Conservation (phyloP, 208 protist species). For the Wallacemonas sp. region DNA sequence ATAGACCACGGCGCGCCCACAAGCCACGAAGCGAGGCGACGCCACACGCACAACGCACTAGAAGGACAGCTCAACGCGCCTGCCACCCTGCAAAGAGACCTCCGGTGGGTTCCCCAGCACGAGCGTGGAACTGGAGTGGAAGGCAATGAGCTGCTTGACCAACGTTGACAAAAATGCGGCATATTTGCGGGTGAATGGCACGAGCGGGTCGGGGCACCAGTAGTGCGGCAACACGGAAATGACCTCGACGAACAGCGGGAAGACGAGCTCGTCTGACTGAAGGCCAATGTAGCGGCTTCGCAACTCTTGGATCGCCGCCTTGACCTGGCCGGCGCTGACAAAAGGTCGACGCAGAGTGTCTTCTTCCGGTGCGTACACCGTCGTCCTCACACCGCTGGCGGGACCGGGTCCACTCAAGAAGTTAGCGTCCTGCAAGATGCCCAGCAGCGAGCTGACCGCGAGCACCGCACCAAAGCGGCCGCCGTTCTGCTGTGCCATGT, state of each 20-base stretch:
- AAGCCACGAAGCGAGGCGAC: too few species aligned
- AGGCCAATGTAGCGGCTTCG: conserved; percentile 14
- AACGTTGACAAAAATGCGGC: conserved; percentile 61
- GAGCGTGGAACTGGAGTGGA: conserved; percentile 57
- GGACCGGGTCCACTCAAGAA: conserved; percentile 29
- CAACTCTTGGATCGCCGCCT: conserved; percentile 25
- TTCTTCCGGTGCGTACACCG: conserved; percentile 7
- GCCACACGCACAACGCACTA: background rate
- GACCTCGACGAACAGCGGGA: conserved; percentile 70
- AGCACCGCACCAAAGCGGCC: conserved; percentile 68
- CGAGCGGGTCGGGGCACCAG: conserved; percentile 83
- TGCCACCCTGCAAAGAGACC: conserved; percentile 47
- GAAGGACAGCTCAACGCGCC: conserved; percentile 29
- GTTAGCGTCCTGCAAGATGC: conserved; percentile 69
- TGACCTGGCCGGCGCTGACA: conserved; percentile 35
- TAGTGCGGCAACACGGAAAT: conserved; percentile 47
- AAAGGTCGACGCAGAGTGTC: conserved; percentile 28
- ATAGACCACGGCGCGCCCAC: too few species aligned
- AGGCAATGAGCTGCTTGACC: conserved; percentile 52
- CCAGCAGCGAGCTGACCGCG: conserved; percentile 35
- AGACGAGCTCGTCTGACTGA: conserved; percentile 49
- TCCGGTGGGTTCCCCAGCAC: conserved; percentile 49
- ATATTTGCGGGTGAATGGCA: conserved; percentile 60
- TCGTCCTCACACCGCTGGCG: background rate
- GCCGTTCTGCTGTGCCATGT: conserved; percentile 46